Evolutionary conservation across 768 basidiomycete genomes (phyloP), one percentile per base, ranked within the genome.

Genomic region (Arthromyces matolae): DNA sequence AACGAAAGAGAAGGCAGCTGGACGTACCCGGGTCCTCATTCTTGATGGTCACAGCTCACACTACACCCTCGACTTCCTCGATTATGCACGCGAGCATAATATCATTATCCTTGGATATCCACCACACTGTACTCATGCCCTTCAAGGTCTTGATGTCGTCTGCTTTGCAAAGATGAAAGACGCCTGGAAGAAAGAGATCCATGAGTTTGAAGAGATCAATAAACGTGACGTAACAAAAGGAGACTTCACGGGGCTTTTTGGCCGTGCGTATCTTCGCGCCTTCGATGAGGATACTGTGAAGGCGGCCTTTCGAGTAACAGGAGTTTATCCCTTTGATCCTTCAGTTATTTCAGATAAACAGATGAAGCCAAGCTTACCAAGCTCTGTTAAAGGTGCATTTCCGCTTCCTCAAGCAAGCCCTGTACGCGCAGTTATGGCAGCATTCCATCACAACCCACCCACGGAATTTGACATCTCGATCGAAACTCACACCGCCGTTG

Each of bases 111-210:
- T 70, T n/a, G 63, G 62, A 9, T 75, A 73, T 50, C 72, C 68
- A 48, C 58, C 66, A 5, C 71, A 73, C 45, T 70, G 65, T 45
- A 73, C 66, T 0, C 69, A 75, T 59, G 62, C 63, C 1, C 57
- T 71, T 3, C 72, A 76, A 55, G 70, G 72, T 8, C 68, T 76
- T 22, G 71, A 76, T 55, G 70, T 75, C 13, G 67, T 70, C 1
- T 71, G 69, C 50, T 76, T 76, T 55, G 65, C 60, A 20, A 59
- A 37, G 40, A 64, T 75, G 64, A 76, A 76, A 52, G 33, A 49
- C 10, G 31, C 19, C n/a, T 49, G 16, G 10, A 57, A 28, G 62
- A 56, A 42, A 56, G 66, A 13, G 16, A 56, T 7, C 4, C 16
- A 31, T 20, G 22, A 23, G 12, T 70, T 64, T 39, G 59, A 71